Evolutionary conservation across 306 rosid genomes (phyloP), one percentile per base, ranked within the genome.

Genomic region (Ziziphus jujuba): DNA sequence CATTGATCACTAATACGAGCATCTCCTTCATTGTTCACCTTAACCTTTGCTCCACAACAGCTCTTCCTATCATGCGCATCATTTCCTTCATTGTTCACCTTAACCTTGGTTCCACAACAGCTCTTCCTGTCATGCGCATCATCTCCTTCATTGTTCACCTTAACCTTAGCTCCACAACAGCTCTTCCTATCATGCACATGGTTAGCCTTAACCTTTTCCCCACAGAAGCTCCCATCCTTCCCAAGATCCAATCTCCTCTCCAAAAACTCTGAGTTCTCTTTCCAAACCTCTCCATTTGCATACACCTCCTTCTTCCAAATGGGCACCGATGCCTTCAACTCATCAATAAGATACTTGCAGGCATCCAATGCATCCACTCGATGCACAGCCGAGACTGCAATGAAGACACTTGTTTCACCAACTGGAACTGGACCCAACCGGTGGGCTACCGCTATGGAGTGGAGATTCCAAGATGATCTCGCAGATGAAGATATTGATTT

Each of bases 281-380:
- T 90, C 98, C 98, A 90, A 69, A 88, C 89, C 82, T 90, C 98
- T 52, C 98, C 98, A 79, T 93, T 87, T 56, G 79, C 53, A 75
- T 87, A 88, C 59, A 93, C 90, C 81, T 93, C 98, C 72, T 93
- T 90, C 76, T 93, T 93, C 98, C 98, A 93, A 76, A 93, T 93
- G 49, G 98, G 96, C 70, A 93, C 97, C 0, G 81, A 75, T 5
- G 97, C 95, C 81, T 93, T 93, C 38, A 88, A 3, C 81, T 90
- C 98, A 67, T 90, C 95, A 45, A 93, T 93, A 73, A 88, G 64
- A 77, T 79, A 93, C 61, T 80, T 84, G 66, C 97, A 90, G 20
- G 97, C 89, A 38, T 86, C 97, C 44, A 93, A 73, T 34, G 96
- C 96, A 80, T 86, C 95, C 9, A 56, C 91, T 64, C 97, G 75